Base-by-base conservation (phyloP, 345 rosid species). In the Murraya paniculata region DNA sequence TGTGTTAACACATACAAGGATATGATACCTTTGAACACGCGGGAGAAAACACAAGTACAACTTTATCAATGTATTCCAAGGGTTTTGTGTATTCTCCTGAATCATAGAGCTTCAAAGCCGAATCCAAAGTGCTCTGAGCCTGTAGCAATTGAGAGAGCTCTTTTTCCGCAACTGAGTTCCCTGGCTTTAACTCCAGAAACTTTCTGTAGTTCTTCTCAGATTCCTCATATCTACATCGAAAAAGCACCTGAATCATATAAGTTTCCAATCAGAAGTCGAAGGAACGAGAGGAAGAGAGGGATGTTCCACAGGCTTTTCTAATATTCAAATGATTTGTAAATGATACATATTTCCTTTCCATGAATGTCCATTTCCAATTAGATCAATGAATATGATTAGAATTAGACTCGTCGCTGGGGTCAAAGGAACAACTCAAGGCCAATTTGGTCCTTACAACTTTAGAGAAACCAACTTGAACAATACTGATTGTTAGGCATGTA, bases 21-120 rank as follows among this genome's bases (percentile, higher is more conserved):
- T 28, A 50, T 72, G 60, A 39, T 86, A 96, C 99, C 99, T 82
- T 88, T 59, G 91, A 85, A 85, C 99, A 97, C 55, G 92, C 92
- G 30, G 99, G 97, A 71, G 97, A 97, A 82, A 97, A 97, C 74
- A 97, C 96, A 50, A 97, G 94, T 9, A 97, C 98, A 74, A 97
- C 93, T 90, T 94, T 94, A 53, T 90, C 95, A 77, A 97, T 77
- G 78, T 79, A 97, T 24, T 97, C 99, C 81, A 90, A 80, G 60
- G 98, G 87, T 84, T 94, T 97, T 56, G 79, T 61, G 82, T 78
- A 84, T 21, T 94, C 98, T 7, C 90, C 92, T 1, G 98, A 91
- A 61, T 87, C 93, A 69, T 88, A 91, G 27, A 92, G 89, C 76
- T 82, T 73, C 21, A 81, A 79, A 48, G 99, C 97, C 41, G 90